Base-by-base conservation (phyloP, 1,284 basidiomycete species). In the Marasmius tenuissimus region DNA sequence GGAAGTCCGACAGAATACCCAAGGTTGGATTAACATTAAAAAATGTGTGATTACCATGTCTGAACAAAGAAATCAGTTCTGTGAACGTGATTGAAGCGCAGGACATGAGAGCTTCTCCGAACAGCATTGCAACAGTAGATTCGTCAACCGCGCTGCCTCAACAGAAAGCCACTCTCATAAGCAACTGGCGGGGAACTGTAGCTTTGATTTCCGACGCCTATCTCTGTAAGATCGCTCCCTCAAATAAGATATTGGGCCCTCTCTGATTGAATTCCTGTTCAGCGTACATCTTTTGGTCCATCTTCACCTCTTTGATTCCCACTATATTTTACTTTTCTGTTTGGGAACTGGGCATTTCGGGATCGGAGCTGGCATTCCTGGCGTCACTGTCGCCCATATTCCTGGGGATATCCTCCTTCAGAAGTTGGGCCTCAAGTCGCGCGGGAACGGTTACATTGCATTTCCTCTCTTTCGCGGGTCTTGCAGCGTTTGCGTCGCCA, bases 261-360 rank as follows among this genome's bases (percentile, higher is more conserved):
- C 48, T 22, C 52, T 62, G 42, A 54, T 22, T 51, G 9, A 18
- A 49, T 52, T 11, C 51, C 4, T 52, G 18, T 61, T 4, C 69
- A 94, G 94, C 91, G 1, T 93, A 91, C 66, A 81, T 92, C 16
- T 95, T 92, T 72, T 97, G 94, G 94, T 93, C 95, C 0, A 81
- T 93, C 47, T 86, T 93, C 69, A 96, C 95, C 1, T 86, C 88
- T 1, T 83, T 97, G 20, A 86, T 91, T 9, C 89, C 92, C 0
- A 90, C 91, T 42, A 83, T 97, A 6, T 97, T 97, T 78, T 97
- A 96, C 76, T 96, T 93, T 78, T 94, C 92, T 27, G 88, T 96
- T 7, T 96, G 93, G 94, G 84, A 93, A 69, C 86, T 96, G 18
- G 91, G 88, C 53, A 80, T 90, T 55, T 83, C 91, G n/a, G 92